These are phyloP conservation scores for Erucastrum elatum DNA, from an alignment of 345 rosid species.

Conservation along the genomic window DNA sequence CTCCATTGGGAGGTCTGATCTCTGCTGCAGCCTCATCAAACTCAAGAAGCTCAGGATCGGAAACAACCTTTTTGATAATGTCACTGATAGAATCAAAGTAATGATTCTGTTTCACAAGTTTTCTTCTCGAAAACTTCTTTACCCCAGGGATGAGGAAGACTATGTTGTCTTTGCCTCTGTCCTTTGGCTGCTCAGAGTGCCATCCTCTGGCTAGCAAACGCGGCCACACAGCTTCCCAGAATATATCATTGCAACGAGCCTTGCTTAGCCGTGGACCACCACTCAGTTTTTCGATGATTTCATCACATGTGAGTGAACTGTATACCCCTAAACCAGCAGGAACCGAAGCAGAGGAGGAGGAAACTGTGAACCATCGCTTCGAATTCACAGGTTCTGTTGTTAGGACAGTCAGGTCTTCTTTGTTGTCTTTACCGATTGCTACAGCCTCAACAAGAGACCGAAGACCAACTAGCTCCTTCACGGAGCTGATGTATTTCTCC, in stretches of 20 bases:
- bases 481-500: constrained; percentile 44
- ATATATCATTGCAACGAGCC: constrained; percentile 62
- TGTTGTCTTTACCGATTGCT: constrained; percentile 59
- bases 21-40: constrained; percentile 38
- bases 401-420: constrained; percentile 49
- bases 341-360: neutral
- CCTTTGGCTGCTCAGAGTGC: constrained; percentile 64
- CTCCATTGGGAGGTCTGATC: constrained; percentile 28
- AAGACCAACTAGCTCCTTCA: constrained; percentile 51
- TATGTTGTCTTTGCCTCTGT: constrained; percentile 44
- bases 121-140: constrained; percentile 58
- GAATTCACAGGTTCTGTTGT: constrained; percentile 44
- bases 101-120: constrained; percentile 57
- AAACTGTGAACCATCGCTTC: constrained; percentile 43
- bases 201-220: constrained; percentile 71
- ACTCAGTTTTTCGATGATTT: constrained; percentile 48
- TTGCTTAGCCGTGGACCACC: constrained; percentile 62
- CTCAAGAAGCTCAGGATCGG: constrained; percentile 64
- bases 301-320: constrained; percentile 49
- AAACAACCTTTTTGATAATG: constrained; percentile 57
- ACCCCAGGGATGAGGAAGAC: constrained; percentile 67
- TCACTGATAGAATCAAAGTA: constrained; percentile 67
- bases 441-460: constrained; percentile 54
- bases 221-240: constrained; percentile 87
- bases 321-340: constrained; percentile 37